Percentiles rank a stretch among this genome's conserved stretches.
phyloP scores from a whole-genome alignment of 768 basidiomycete species.

The Boletus insuetus region DNA sequence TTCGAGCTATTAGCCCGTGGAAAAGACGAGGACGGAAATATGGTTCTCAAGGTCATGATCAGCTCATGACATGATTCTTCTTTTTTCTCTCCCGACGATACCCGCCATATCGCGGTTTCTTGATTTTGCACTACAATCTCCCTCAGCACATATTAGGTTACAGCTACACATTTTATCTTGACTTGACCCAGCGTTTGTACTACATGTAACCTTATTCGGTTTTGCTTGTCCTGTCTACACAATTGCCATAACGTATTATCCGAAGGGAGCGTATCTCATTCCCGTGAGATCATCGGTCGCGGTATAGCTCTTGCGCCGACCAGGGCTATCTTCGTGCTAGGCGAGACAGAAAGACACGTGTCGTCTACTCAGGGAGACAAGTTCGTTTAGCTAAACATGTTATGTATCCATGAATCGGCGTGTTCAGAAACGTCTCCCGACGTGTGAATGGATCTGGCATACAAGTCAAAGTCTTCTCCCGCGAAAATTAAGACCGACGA shows the following conservation, averaged over 20 bases:
- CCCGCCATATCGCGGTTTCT: background rate
- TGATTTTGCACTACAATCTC: constrained; percentile 4
- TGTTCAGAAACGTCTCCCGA: constrained; percentile 5
- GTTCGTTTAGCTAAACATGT: constrained; percentile 4
- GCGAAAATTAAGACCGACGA: constrained; percentile 18
- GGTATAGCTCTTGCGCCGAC: background rate
- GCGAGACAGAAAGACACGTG: constrained; percentile 11
- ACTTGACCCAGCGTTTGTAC: constrained; percentile 9
- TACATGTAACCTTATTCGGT: constrained; percentile 25
- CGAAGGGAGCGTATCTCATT: background rate
- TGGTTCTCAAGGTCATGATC: constrained; percentile 92
- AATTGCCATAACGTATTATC: background rate
- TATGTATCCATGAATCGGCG: constrained; percentile 7
- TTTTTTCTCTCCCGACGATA: background rate
- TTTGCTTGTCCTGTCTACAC: constrained; percentile 2
- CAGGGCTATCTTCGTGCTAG: constrained; percentile 5
- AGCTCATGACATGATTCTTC: constrained; percentile 32
- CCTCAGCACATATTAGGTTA: constrained; percentile 2
- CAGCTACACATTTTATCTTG: constrained; percentile 10
- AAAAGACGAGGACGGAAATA: constrained; percentile 69
- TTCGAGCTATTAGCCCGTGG: constrained; percentile 82
- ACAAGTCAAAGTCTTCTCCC: constrained; percentile 22
- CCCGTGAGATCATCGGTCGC: constrained; percentile 14
- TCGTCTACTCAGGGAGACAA: background rate
- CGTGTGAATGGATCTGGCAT: constrained; percentile 21